Evolutionary conservation across 768 basidiomycete species (phyloP).

Genomic region (Polyporus arcularius): DNA sequence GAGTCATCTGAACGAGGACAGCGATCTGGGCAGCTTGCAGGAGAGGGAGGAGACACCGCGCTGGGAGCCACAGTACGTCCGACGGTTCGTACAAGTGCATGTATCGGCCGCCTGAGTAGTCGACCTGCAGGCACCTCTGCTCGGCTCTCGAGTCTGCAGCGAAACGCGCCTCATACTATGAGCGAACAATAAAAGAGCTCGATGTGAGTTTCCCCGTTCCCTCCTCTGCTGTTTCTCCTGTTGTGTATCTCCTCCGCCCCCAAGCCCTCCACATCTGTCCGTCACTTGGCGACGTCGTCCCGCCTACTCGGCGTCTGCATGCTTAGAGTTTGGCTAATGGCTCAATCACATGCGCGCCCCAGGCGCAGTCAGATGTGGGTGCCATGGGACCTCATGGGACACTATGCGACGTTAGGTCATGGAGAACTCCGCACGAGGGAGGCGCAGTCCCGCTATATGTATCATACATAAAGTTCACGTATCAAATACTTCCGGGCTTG

Average conservation of each 20-base stretch:
- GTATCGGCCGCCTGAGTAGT: background rate
- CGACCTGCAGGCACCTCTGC: constrained; percentile 11
- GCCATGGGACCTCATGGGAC: background rate
- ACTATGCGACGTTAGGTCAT: background rate
- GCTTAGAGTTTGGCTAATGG: background rate
- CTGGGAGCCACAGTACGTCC: constrained; percentile 18
- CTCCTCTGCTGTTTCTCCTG: background rate
- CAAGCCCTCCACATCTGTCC: background rate
- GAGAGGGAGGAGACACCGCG: constrained; percentile 10
- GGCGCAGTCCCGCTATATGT: background rate
- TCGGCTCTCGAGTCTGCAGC: constrained; percentile 19
- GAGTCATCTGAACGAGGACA: constrained; percentile 5
- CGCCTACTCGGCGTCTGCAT: background rate
- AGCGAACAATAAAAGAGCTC: constrained; percentile 28
- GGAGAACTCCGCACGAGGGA: background rate
- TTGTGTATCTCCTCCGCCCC: background rate
- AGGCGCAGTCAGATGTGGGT: background rate
- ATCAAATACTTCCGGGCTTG: constrained; percentile 1
- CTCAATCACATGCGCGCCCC: constrained; percentile 15
- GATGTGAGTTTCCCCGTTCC: constrained; percentile 18
- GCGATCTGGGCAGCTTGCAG: constrained; percentile 14
- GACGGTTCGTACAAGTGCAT: background rate
- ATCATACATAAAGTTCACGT: background rate
- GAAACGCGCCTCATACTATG: constrained; percentile 22
- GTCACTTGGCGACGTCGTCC: background rate